phyloP scores from a whole-genome alignment of 352 stramenopile genomes.

The Phytophthora sp. region DNA sequence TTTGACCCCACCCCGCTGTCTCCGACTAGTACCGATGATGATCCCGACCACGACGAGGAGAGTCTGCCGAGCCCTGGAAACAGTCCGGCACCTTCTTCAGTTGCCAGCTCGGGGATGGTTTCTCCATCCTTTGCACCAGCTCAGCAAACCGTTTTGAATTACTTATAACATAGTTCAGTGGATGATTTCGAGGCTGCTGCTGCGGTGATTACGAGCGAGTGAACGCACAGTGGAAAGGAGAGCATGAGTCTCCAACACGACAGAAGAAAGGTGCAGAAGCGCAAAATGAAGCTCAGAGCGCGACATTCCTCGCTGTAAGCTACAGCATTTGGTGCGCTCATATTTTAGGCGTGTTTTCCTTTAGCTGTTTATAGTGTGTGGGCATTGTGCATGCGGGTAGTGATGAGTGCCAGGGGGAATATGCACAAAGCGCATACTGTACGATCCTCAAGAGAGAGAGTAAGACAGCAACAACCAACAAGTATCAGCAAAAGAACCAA shows the following conservation, averaged over 20 bases:
- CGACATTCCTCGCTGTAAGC: constrained; percentile 10
- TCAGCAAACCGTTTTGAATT: constrained; percentile 59
- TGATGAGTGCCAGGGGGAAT: constrained; percentile 11
- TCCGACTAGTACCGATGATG: constrained; percentile 51
- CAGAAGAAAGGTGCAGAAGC: constrained; percentile 1
- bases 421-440: constrained; percentile 21
- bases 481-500: constrained; percentile 18
- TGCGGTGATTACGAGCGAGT: constrained; percentile 6
- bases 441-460: constrained; percentile 7
- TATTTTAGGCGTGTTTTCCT: constrained; percentile 30
- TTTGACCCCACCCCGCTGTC: constrained; percentile 65
- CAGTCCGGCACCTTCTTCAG: constrained; percentile 29
- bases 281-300: constrained; percentile 14
- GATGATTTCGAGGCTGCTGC: constrained; percentile 8
- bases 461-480: constrained; percentile 16
- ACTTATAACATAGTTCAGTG: constrained; percentile 59
- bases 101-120: constrained; percentile 18
- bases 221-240: constrained; percentile 6
- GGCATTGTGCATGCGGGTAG: constrained; percentile 14
- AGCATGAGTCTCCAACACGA: constrained; percentile 1
- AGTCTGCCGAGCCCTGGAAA: constrained; percentile 43
- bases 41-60: constrained; percentile 66
- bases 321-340: constrained; percentile 9
- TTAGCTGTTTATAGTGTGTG: constrained; percentile 26
- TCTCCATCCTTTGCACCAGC: constrained; percentile 25